Conservation (phyloP, 495 filamentous ascomycete genomes). For the Trichoderma virens region DNA sequence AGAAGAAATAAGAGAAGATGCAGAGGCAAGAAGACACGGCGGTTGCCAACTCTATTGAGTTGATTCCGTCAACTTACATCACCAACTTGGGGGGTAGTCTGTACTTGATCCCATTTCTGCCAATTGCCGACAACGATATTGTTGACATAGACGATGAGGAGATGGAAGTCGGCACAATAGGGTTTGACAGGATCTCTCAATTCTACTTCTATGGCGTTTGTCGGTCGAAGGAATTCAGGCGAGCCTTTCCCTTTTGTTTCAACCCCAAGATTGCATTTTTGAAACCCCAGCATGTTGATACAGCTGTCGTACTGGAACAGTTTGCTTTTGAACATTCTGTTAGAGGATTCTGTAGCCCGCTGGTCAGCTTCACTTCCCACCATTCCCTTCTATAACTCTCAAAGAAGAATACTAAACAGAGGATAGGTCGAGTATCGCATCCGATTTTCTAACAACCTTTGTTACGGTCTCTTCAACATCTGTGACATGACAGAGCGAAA, state of each 20-base stretch:
- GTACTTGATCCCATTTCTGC: background rate
- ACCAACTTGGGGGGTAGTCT: background rate
- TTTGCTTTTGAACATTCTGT: constrained; percentile 3
- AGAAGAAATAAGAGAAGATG: background rate
- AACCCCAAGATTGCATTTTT: background rate
- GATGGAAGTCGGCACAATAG: background rate
- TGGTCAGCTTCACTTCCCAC: background rate
- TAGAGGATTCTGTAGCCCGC: background rate
- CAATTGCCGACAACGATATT: background rate
- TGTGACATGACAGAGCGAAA: constrained; percentile 37
- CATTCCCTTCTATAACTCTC: background rate
- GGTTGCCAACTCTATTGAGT: background rate
- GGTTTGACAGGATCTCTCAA: background rate
- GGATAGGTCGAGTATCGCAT: constrained; percentile 75
- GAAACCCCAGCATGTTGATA: background rate
- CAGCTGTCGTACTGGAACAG: background rate
- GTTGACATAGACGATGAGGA: background rate
- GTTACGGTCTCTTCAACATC: constrained; percentile 69
- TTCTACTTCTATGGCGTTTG: background rate
- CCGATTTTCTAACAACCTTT: constrained; percentile 66
- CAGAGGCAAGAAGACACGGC: background rate
- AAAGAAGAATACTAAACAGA: background rate
- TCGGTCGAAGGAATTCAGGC: background rate
- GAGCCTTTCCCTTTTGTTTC: background rate
- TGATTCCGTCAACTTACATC: background rate